Percentiles rank a stretch among this genome's conserved stretches.
Evolutionary conservation across 2,329 filamentous ascomycete genomes (phyloP).

Genomic region (Pezicula carpinea): DNA sequence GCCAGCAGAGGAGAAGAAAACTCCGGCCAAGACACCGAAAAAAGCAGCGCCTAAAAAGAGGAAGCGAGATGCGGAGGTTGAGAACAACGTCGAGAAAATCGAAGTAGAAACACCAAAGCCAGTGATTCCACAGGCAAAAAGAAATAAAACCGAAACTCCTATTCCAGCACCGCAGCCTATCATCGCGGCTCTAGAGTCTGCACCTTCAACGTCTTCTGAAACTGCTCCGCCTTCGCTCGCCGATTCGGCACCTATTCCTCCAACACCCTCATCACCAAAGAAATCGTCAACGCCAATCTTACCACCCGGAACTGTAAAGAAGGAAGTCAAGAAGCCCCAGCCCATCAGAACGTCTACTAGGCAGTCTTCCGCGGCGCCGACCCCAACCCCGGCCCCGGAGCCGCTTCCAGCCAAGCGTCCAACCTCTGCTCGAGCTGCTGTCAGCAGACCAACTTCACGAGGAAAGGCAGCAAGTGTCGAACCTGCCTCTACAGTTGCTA

Average conservation of each 20-base stretch:
- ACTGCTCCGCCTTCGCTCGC: slow-evolving; percentile 7
- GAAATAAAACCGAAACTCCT: slow-evolving; percentile 53
- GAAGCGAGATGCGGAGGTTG: slow-evolving; percentile 22
- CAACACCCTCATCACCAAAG: slow-evolving; percentile 18
- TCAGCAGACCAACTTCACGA: slow-evolving; percentile 17
- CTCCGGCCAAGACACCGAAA: slow-evolving; percentile 7
- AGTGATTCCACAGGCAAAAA: slow-evolving; percentile 38
- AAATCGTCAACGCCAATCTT: slow-evolving; percentile 31
- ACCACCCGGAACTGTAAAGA: slow-evolving; percentile 21
- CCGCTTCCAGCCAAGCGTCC: slow-evolving; percentile 22
- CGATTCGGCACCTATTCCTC: slow-evolving; percentile 9
- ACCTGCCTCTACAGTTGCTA: slow-evolving; percentile 15
- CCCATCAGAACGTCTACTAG: neutral
- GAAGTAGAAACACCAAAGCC: slow-evolving; percentile 15
- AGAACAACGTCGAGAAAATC: slow-evolving; percentile 16
- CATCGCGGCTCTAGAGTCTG: slow-evolving; percentile 9
- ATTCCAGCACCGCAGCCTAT: slow-evolving; percentile 40
- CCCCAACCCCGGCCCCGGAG: slow-evolving; percentile 17
- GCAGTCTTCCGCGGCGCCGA: slow-evolving; percentile 12
- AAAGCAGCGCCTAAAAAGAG: slow-evolving; percentile 22
- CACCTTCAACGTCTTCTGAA: slow-evolving; percentile 17
- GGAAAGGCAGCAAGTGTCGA: slow-evolving; percentile 28
- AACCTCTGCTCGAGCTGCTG: slow-evolving; percentile 13
- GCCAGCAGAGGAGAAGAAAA: slow-evolving; percentile 15
- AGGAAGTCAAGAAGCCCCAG: slow-evolving; percentile 19